Evolutionary conservation across 78 protist genomes (phyloP), one percentile per base, ranked within the genome.

Genomic region (Dictyostelium purpureum): DNA sequence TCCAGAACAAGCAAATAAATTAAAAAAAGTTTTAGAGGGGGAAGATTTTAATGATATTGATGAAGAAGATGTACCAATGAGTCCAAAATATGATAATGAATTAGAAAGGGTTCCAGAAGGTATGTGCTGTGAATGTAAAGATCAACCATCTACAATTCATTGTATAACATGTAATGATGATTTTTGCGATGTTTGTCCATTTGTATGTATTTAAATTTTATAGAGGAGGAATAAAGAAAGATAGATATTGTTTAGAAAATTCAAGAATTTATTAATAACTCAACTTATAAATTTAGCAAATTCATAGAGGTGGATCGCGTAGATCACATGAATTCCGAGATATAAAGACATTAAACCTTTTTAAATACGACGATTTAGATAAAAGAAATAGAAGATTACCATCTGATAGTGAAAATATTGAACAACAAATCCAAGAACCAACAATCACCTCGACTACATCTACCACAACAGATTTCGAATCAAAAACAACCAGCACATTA

Each of bases 61-160:
- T 78, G 75, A 40, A 38, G 87, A 56, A 28, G 61, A 35, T 61
- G 87, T 40, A 3, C 14, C 54, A 35, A 63, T 26, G 35, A 56
- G 61, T 40, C 47, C 28, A 35, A 52, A 57, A 42, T n/a, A 31
- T 10, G 42, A 57, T 26, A 37, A 57, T 57, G 67, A 57, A n/a
- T n/a, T n/a, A 57, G 35, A 57, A 7, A 57, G 18, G n/a, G 7
- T 10, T 2, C 75, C 45, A 38, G 40, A 57, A 24, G 94, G 88
- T 26, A 88, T 88, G 94, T 88, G 94, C 42, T 45, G 69, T 19
- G 94, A 88, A 42, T 88, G 94, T 40, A 69, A 77, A 33, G 94
- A 88, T 69, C 85, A 76, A 77, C 87, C 85, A 31, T 49, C 87
- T 28, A 16, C 38, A 0, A 63, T 78, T 42, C 33, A 24, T 49